Base-by-base conservation (phyloP, 768 basidiomycete genomes). In the Mycena pura region DNA sequence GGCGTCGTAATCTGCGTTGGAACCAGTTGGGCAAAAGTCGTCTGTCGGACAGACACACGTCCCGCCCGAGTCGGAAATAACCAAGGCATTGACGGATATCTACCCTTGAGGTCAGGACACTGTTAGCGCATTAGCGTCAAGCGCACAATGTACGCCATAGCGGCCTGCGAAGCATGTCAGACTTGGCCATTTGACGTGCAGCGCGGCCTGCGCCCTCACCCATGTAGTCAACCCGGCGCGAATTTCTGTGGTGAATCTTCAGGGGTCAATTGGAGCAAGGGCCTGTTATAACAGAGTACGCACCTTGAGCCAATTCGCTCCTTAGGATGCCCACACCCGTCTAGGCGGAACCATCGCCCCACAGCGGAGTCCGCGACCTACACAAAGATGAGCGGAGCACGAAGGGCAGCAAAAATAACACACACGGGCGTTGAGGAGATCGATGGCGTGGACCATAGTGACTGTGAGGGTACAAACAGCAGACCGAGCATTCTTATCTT, bases 11-110 rank as follows among this genome's bases (percentile, higher is more conserved):
- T 69, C 73, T 6, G 77, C 57, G 68, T 92, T 86, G 14, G 71
- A 69, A 11, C 74, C 58, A 2, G 51, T 17, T 1, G 49, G 39
- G 68, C 90, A 91, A 21, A 79, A 73, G 73, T 91, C 84, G 36
- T 77, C 72, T 0, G 84, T 76, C 2, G 84, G 78, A 77, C 93
- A 95, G 38, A 84, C 89, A 68, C 93, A 95, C 5, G 92, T 88
- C 54, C 93, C 93, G 44, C 93, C 93, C 1, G 89, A 83, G 66
- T 88, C 86, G 3, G 86, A 80, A 31, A 95, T 70, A 64, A 95
- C 92, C 15, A 87, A 79, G 6, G 93, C 91, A 69, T 95, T 95
- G 69, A 95, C 93, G 22, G 91, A 90, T 62, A 93, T 92, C 89
- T 92, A 61, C 17, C 5, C 15, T 10, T 31, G 4, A 14, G n/a